phyloP scores from a whole-genome alignment of 2,329 filamentous ascomycete species.

The Curvularia verruculosa region DNA sequence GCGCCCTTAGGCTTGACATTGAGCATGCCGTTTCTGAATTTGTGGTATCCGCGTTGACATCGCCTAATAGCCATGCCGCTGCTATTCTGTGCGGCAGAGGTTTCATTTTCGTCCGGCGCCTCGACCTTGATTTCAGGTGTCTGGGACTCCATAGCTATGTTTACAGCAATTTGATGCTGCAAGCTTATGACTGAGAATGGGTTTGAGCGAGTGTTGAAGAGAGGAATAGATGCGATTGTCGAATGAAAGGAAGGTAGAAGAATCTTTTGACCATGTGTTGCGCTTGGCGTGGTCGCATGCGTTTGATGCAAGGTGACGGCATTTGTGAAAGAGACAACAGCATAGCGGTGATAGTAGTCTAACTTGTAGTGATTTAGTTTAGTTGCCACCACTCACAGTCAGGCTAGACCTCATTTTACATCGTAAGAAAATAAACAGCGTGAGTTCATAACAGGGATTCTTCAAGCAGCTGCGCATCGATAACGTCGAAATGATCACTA shows the following conservation, averaged over 20 bases:
- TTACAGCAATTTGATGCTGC: not conserved
- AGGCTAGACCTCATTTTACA: too few relatives aligned
- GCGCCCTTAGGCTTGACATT: constrained; percentile 22
- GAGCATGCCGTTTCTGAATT: constrained; percentile 20
- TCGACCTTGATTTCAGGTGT: not conserved
- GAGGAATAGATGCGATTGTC: not conserved
- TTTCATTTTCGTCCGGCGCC: not conserved
- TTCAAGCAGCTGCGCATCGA: not conserved
- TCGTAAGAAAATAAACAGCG: too few relatives aligned
- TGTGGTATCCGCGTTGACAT: constrained; percentile 23
- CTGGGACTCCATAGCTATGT: constrained; percentile 6
- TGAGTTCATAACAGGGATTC: not conserved
- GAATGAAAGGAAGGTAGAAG: not conserved
- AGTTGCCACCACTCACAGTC: not conserved
- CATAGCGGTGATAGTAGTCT: not conserved
- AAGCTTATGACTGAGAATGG: not conserved
- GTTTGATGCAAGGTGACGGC: not conserved
- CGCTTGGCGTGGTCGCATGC: not conserved
- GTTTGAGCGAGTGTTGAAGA: not conserved
- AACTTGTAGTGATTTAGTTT: not conserved
- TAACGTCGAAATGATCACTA: not conserved
- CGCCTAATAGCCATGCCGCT: constrained; percentile 16
- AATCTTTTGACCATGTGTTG: not conserved
- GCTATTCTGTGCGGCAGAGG: not conserved
- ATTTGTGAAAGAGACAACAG: not conserved